Evolutionary conservation across 805 yeast genomes (phyloP).

Genomic region (Ogataea wickerhamii): DNA sequence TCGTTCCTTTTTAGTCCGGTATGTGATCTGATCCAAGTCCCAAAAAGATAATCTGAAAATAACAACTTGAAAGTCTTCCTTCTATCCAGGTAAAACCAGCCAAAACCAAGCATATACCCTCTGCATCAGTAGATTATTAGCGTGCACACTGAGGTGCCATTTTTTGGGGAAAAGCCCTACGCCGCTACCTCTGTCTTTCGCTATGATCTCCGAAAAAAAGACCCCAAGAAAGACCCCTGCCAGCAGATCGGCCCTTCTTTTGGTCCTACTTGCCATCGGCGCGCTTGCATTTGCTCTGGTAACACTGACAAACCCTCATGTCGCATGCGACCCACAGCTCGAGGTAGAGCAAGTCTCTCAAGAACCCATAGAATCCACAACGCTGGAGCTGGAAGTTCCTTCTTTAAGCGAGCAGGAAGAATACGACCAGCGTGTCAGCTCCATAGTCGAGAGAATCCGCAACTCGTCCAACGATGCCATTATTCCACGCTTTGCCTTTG

Average conservation of each 20-base stretch:
- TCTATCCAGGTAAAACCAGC: too few relatives aligned
- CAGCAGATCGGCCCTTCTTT: not conserved
- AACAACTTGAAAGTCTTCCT: too few relatives aligned
- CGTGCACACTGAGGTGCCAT: not conserved
- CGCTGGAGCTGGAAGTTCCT: too few relatives aligned
- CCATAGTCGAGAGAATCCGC: conserved; percentile 24
- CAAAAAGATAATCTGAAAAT: too few relatives aligned
- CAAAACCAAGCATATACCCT: too few relatives aligned
- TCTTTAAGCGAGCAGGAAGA: too few relatives aligned
- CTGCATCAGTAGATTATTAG: too few relatives aligned
- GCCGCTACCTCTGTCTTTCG: not conserved
- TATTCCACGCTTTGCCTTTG: conserved; percentile 26
- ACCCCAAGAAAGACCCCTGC: not conserved
- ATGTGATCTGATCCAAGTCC: conserved; percentile 1
- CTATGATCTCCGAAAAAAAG: not conserved
- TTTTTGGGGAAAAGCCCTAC: not conserved
- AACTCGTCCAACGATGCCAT: conserved; percentile 25
- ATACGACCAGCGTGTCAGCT: conserved; percentile 14
- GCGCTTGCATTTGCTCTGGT: not conserved
- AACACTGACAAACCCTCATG: too few relatives aligned
- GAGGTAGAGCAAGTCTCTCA: too few relatives aligned
- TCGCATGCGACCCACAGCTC: too few relatives aligned
- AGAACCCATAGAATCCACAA: too few relatives aligned
- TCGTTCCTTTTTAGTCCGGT: not conserved
- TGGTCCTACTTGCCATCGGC: not conserved